Evolutionary conservation across 225 moss, liverwort and hornwort species (phyloP).

Genomic region (Thuidium tamariscinum): DNA sequence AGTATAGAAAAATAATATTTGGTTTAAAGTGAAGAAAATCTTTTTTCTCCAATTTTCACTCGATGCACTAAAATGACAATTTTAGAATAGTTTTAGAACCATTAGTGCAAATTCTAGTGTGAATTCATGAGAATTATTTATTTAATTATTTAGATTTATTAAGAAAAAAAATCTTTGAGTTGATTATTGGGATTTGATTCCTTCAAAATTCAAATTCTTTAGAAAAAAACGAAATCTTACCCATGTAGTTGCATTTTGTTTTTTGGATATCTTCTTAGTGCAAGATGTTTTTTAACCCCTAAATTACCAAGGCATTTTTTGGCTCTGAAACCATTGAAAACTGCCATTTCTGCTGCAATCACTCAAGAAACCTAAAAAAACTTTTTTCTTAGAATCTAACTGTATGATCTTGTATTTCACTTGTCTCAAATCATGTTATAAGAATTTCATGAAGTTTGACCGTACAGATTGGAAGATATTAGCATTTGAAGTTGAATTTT

Average conservation of each 20-base stretch:
- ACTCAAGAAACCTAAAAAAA: no score
- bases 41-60: not conserved
- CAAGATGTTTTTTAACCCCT: no score
- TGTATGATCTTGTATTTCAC: no score
- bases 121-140: not conserved
- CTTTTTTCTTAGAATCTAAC: no score
- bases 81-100: not conserved
- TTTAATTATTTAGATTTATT: not conserved
- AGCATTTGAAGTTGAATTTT: no score
- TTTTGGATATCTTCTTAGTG: accelerated
- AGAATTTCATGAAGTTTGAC: no score
- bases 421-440: no score
- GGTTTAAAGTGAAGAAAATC: not conserved
- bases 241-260: accelerated
- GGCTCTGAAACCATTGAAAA: no score
- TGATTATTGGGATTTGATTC: not conserved
- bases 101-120: accelerated
- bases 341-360: no score
- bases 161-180: accelerated
- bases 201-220: accelerated
- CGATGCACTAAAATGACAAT: accelerated
- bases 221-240: not conserved
- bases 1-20: not conserved
- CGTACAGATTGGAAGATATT: no score
- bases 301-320: no score